A percentile compares a stretch with the other conserved stretches of the same genome.
Evolutionary conservation across 1,139 yeast genomes (phyloP).

Genomic region (Saccharomyces hybrid): DNA sequence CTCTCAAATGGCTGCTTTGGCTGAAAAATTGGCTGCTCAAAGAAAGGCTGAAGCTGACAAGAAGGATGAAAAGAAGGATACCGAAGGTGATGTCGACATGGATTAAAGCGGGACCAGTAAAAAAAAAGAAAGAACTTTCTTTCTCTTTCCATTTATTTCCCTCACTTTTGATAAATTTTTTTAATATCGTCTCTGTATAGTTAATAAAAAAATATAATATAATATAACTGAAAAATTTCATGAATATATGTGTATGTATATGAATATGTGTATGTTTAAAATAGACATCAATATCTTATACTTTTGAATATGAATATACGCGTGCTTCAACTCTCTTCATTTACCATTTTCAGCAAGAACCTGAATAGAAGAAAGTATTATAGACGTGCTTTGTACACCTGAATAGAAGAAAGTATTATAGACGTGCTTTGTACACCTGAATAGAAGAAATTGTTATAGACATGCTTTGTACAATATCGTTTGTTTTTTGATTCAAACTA

Average conservation of each 20-base stretch:
- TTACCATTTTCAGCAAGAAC: too few species aligned
- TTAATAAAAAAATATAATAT: background rate
- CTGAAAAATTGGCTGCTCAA: slow-evolving; percentile 82
- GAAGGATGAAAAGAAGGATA: slow-evolving; percentile 21
- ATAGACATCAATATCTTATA: too few species aligned
- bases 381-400: too few species aligned
- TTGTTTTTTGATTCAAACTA: background rate
- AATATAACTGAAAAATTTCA: background rate
- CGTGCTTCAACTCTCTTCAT: background rate
- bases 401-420: too few species aligned
- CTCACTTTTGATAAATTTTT: background rate
- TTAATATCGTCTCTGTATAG: background rate
- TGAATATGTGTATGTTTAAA: background rate
- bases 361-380: too few species aligned
- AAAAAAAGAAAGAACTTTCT: background rate
- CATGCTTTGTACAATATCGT: too few species aligned
- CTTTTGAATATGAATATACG: background rate
- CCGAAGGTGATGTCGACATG: slow-evolving; percentile 1
- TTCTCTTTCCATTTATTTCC: background rate
- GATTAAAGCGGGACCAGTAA: background rate
- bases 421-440: too few species aligned
- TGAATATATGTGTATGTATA: background rate
- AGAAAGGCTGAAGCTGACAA: slow-evolving; percentile 40
- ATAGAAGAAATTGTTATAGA: too few species aligned
- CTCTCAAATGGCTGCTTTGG: slow-evolving; percentile 75